Conservation (phyloP, 768 basidiomycete genomes). For the Pisolithus orientalis region DNA sequence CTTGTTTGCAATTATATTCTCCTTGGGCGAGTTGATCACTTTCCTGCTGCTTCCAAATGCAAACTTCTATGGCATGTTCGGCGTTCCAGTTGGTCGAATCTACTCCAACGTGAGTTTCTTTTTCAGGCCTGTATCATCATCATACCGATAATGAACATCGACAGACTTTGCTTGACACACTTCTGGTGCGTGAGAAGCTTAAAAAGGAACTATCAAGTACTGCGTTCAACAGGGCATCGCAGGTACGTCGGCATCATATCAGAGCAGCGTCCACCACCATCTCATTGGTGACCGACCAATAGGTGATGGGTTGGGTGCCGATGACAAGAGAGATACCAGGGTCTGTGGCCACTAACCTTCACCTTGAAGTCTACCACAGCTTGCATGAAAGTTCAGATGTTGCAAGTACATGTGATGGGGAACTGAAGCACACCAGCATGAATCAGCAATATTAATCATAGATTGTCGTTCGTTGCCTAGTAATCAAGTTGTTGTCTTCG, state of each 20-base stretch:
- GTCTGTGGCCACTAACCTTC: too few relatives aligned
- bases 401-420: too few relatives aligned
- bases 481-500: conserved; percentile 32
- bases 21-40: conserved; percentile 40
- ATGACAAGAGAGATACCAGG: too few relatives aligned
- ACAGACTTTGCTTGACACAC: conserved; percentile 40
- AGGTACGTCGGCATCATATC: background rate
- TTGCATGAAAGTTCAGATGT: too few relatives aligned
- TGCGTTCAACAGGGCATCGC: background rate
- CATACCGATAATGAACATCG: background rate
- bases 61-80: conserved; percentile 31
- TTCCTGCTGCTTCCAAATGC: conserved; percentile 23
- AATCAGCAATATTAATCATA: too few relatives aligned
- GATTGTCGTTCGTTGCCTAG: too few relatives aligned
- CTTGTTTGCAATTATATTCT: conserved; percentile 43
- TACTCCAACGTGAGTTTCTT: conserved; percentile 34
- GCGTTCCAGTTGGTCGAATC: conserved; percentile 34
- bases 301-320: too few relatives aligned
- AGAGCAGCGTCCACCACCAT: too few relatives aligned
- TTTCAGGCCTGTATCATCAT: background rate
- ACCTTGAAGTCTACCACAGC: too few relatives aligned
- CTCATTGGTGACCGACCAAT: too few relatives aligned
- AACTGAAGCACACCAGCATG: too few relatives aligned
- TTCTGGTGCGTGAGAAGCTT: conserved; percentile 33
- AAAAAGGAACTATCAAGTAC: conserved; percentile 17